These are phyloP conservation scores for Pseudopithomyces chartarum DNA, from an alignment of 2,329 filamentous ascomycete genomes.

Conservation along the genomic window DNA sequence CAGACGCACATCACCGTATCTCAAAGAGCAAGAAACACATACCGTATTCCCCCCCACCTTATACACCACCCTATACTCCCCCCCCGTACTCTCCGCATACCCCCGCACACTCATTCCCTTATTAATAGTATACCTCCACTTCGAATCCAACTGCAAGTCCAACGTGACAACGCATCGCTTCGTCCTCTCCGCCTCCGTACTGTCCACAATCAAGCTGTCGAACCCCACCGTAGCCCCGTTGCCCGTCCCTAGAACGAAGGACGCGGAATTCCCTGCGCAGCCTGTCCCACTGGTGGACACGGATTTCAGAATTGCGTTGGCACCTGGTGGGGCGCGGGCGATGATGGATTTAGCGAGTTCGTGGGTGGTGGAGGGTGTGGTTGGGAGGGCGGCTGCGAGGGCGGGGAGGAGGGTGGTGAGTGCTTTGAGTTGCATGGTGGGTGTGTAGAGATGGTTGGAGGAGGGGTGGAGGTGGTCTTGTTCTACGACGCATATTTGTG, in stretches of 20 bases:
- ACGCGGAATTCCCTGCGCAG: constrained; percentile 15
- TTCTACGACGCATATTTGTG: neutral
- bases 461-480: neutral
- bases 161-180: constrained; percentile 15
- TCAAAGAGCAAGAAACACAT: neutral
- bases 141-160: constrained; percentile 14
- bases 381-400: constrained; percentile 9
- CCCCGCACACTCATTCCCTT: constrained; percentile 12
- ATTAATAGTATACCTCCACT: constrained; percentile 20
- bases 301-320: constrained; percentile 17
- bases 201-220: constrained; percentile 10
- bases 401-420: constrained; percentile 6
- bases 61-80: constrained; percentile 8
- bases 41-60: constrained; percentile 5
- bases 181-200: neutral
- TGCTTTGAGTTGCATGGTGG: constrained; percentile 7
- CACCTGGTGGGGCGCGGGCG: constrained; percentile 16
- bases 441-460: neutral
- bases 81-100: constrained; percentile 3
- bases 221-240: constrained; percentile 14
- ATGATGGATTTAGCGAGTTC: constrained; percentile 8
- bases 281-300: constrained; percentile 14
- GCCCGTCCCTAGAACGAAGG: constrained; percentile 8
- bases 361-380: neutral
- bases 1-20: too few relatives aligned